Evolutionary conservation across 2,329 filamentous ascomycete species (phyloP).

Genomic region (Cladosporium austrohemisphaericum): DNA sequence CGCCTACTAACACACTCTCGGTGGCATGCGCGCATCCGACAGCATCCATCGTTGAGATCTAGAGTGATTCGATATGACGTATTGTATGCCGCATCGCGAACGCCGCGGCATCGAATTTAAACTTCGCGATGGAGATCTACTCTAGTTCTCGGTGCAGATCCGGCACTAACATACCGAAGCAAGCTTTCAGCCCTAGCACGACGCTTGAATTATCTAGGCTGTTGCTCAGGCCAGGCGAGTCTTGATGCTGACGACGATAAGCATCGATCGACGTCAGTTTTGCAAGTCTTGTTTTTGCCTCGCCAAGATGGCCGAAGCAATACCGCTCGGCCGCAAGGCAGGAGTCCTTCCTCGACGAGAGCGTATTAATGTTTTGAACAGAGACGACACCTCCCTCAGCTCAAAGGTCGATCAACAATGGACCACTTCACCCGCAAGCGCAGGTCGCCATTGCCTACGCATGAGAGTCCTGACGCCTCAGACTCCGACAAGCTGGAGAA

Average conservation of each 20-base stretch:
- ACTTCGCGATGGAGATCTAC: background rate
- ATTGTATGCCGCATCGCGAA: background rate
- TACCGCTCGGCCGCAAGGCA: background rate
- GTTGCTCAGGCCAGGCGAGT: background rate
- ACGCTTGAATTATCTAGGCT: constrained; percentile 5
- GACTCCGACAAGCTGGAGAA: constrained; percentile 1
- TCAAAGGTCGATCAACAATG: background rate
- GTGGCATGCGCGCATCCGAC: background rate
- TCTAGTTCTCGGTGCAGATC: constrained; percentile 6
- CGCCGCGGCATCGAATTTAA: background rate
- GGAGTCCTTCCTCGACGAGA: too few relatives aligned
- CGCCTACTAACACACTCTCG: too few relatives aligned
- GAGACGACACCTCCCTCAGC: background rate
- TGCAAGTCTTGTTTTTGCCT: background rate
- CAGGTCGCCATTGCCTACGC: background rate
- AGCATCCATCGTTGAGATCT: background rate
- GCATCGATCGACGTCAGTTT: constrained; percentile 2
- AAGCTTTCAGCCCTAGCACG: background rate
- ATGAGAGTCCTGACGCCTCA: background rate
- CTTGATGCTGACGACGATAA: background rate
- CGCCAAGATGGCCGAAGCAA: background rate
- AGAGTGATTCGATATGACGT: background rate
- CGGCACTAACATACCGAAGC: background rate
- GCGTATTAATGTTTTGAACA: background rate
- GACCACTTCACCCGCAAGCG: background rate